Evolutionary conservation across 1,139 yeast species (phyloP), one percentile per base, ranked within the genome.

Genomic region (Hemisphaericaspora lyxosophila): DNA sequence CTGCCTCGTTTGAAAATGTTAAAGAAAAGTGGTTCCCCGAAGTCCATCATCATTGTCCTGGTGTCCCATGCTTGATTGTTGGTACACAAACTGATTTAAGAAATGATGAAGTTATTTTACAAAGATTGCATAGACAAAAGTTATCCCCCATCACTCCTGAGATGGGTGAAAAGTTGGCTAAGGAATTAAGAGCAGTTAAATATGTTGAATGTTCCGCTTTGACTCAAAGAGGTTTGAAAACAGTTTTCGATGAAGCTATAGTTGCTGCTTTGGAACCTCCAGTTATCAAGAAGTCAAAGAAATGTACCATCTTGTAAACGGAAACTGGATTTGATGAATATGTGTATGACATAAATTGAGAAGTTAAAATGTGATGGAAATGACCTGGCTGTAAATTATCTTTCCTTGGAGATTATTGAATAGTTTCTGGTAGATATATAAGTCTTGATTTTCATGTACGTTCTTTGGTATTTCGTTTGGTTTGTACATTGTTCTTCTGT

Each of bases 21-120:
- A 85, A 87, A 62, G 97, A 90, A 66, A 92, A 92, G 65, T 92
- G 98, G 98, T 84, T 88, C 69, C 97, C 97, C 24, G 98, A 92
- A 65, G 96, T 92, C 45, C 92, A 87, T 57, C 97, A 90, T 66
- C 97, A 92, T 67, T 92, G 97, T 57, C 97, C 97, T 15, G 42
- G 44, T 44, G 96, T 89, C 34, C 97, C 97, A 23, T 89, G 96
- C 56, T 77, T 90, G 54, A 87, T 90, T 57, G 97, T 90, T 29
- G 97, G 97, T 49, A 90, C 97, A 16, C 97, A 90, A 67, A 82
- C 87, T 43, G 98, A 90, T 73, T 74, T 90, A 57, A 84, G 98
- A 61, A 90, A 86, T 54, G 97, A 92, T 61, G 92, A 90, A 46
- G 86, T 87, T 34, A 86, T 90, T 46, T 75, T 88, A 54, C 92